Percentiles rank a stretch among this genome's conserved stretches.
Evolutionary conservation across 371 early-diverging fungal genomes (phyloP).

Genomic region (Actinomortierella ambigua): DNA sequence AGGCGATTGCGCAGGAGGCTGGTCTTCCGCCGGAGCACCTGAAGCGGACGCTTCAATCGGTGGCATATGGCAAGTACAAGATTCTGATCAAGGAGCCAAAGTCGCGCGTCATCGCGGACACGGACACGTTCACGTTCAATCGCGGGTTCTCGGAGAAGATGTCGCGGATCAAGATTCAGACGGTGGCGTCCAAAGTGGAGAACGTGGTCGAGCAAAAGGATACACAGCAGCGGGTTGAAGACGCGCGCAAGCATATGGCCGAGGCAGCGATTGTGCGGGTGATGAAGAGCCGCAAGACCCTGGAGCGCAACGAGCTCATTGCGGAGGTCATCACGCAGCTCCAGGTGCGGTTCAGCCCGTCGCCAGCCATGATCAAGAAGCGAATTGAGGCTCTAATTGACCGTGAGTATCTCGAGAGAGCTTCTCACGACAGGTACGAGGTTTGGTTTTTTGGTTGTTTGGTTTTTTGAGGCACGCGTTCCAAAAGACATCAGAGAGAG

Average conservation of each 20-base stretch:
- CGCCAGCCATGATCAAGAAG: conserved; percentile 78
- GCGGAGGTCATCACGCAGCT: conserved; percentile 75
- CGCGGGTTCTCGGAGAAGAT: conserved; percentile 70
- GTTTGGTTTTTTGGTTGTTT: conserved; percentile 5
- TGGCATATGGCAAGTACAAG: conserved; percentile 88
- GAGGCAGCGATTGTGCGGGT: conserved; percentile 89
- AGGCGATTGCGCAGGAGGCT: conserved; percentile 62
- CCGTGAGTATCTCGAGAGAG: conserved; percentile 84
- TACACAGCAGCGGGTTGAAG: conserved; percentile 84
- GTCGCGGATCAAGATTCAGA: conserved; percentile 86
- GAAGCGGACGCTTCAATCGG: conserved; percentile 83
- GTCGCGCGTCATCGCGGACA: conserved; percentile 59
- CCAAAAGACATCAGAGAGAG: too few relatives aligned
- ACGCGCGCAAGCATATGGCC: conserved; percentile 81
- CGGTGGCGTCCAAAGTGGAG: conserved; percentile 75
- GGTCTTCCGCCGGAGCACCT: conserved; percentile 80
- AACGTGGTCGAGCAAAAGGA: conserved; percentile 76
- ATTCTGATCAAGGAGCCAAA: conserved; percentile 79
- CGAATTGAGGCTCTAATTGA: conserved; percentile 85
- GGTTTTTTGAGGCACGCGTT: too few relatives aligned
- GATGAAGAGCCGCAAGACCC: conserved; percentile 82
- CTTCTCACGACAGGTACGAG: conserved; percentile 63
- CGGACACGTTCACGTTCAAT: conserved; percentile 81
- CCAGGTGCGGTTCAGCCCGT: conserved; percentile 71
- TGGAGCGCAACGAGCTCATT: conserved; percentile 79